Conservation (phyloP, 306 rosid genomes). For the Trifolium pratense region DNA sequence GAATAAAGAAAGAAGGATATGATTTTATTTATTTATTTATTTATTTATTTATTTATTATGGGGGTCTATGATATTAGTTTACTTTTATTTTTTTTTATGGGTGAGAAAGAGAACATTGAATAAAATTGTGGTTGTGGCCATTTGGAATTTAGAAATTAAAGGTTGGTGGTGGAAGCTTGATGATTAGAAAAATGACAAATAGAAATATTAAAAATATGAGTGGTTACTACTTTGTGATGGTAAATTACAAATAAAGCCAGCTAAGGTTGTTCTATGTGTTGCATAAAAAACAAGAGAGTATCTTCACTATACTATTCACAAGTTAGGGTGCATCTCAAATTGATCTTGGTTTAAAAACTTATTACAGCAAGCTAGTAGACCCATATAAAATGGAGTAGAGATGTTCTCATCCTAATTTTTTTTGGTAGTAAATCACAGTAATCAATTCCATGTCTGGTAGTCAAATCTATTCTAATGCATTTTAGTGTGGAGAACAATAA, state of each 20-base stretch:
- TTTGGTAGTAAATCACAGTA: too few relatives aligned
- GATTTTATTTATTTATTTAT: neutral
- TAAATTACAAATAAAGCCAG: constrained; percentile 66
- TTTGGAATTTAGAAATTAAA: constrained; percentile 53
- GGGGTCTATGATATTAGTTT: constrained; percentile 3
- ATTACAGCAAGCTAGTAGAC: neutral
- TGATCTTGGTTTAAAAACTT: neutral
- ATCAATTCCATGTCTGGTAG: too few relatives aligned
- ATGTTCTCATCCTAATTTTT: too few relatives aligned
- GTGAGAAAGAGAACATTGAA: constrained; percentile 21
- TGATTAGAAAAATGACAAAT: constrained; percentile 20
- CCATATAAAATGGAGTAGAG: too few relatives aligned
- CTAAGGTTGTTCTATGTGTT: constrained; percentile 50
- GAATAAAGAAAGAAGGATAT: constrained; percentile 9
- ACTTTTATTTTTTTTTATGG: neutral
- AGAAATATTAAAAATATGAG: constrained; percentile 43
- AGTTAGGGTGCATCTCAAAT: constrained; percentile 3
- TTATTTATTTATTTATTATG: too few relatives aligned
- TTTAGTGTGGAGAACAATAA: too few relatives aligned
- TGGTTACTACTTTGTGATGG: constrained; percentile 52
- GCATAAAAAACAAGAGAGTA: constrained; percentile 41
- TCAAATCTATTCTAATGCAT: too few relatives aligned
- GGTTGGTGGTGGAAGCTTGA: constrained; percentile 71
- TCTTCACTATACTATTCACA: constrained; percentile 20
- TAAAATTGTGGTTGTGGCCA: constrained; percentile 46